A percentile compares a stretch with the other conserved stretches of the same genome.
Conservation (phyloP, 2,329 filamentous ascomycete genomes). For the Penicillium sp. region DNA sequence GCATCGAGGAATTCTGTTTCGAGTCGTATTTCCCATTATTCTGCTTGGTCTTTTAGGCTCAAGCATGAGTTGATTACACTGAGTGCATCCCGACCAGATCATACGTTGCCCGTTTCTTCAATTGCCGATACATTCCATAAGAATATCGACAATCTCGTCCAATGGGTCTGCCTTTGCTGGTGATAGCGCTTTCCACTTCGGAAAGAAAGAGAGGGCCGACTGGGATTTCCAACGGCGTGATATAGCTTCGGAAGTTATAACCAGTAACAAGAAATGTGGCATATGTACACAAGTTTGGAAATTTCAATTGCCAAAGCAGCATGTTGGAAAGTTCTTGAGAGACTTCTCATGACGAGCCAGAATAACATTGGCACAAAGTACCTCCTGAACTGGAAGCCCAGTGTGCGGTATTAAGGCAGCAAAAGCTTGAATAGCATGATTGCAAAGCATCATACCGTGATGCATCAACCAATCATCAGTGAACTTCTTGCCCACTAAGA, state of each 20-base stretch:
- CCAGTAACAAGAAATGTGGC: neutral
- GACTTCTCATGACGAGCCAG: slow-evolving; percentile 12
- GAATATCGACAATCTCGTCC: slow-evolving; percentile 16
- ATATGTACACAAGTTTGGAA: slow-evolving; percentile 9
- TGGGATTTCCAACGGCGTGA: slow-evolving; percentile 17
- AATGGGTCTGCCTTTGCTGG: slow-evolving; percentile 2
- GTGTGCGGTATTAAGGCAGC: slow-evolving; percentile 6
- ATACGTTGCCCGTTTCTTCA: slow-evolving; percentile 2
- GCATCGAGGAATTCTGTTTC: neutral
- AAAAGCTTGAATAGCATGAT: slow-evolving; percentile 14
- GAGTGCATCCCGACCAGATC: neutral
- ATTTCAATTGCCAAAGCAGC: slow-evolving; percentile 14
- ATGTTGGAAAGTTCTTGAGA: slow-evolving; percentile 7
- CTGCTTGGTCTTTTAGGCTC: neutral
- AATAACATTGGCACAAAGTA: slow-evolving; percentile 18
- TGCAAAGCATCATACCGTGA: slow-evolving; percentile 13
- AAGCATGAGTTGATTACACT: slow-evolving; percentile 3
- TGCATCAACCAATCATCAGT: slow-evolving; percentile 8
- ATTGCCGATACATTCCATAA: slow-evolving; percentile 13
- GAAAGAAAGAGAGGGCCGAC: slow-evolving; percentile 12
- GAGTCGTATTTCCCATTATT: slow-evolving; percentile 8
- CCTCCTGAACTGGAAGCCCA: slow-evolving; percentile 12
- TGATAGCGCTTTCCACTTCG: slow-evolving; percentile 9
- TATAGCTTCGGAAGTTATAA: slow-evolving; percentile 7
- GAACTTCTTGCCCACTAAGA: slow-evolving; percentile 18